These are phyloP conservation scores for Symbiotaphrina buchneri DNA, from an alignment of 495 filamentous ascomycete genomes.

Conservation along the genomic window DNA sequence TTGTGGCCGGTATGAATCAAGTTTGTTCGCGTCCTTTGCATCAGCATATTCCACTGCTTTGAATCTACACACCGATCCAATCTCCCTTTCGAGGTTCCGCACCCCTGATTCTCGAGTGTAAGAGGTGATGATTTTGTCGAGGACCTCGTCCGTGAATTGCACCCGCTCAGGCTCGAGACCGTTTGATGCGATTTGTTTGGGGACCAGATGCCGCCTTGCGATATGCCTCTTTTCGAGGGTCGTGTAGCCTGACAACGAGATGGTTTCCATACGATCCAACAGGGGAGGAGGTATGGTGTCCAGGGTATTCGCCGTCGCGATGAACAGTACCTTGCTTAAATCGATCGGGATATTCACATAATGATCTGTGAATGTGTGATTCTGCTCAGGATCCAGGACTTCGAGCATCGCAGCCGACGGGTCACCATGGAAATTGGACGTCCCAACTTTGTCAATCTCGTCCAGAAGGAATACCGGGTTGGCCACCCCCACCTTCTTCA, in stretches of 20 bases:
- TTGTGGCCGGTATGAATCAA: constrained; percentile 46
- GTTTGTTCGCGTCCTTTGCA: constrained; percentile 52
- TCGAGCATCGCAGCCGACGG: constrained; percentile 98
- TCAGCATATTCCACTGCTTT: constrained; percentile 93
- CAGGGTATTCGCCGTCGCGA: constrained; percentile 91
- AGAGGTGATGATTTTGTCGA: constrained; percentile 82
- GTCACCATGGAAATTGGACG: constrained; percentile 83
- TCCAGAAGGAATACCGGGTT: constrained; percentile 96
- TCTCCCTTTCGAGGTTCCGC: constrained; percentile 85
- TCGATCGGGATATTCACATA: constrained; percentile 95
- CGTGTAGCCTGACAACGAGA: constrained; percentile 82
- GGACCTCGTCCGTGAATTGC: constrained; percentile 52
- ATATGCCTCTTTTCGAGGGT: constrained; percentile 97
- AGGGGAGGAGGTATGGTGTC: constrained; percentile 89
- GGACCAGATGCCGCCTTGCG: constrained; percentile 76
- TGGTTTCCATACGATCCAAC: constrained; percentile 95
- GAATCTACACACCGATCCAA: constrained; percentile 79
- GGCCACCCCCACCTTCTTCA: constrained; percentile 89
- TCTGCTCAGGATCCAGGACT: constrained; percentile 95
- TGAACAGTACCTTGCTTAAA: constrained; percentile 89
- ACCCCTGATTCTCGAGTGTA: constrained; percentile 98
- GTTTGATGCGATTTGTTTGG: constrained; percentile 72
- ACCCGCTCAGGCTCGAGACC: constrained; percentile 51
- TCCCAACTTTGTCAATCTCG: constrained; percentile 95
- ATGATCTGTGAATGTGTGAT: constrained; percentile 84